phyloP scores from a whole-genome alignment of 208 protist species.

The Polymyxa betae region DNA sequence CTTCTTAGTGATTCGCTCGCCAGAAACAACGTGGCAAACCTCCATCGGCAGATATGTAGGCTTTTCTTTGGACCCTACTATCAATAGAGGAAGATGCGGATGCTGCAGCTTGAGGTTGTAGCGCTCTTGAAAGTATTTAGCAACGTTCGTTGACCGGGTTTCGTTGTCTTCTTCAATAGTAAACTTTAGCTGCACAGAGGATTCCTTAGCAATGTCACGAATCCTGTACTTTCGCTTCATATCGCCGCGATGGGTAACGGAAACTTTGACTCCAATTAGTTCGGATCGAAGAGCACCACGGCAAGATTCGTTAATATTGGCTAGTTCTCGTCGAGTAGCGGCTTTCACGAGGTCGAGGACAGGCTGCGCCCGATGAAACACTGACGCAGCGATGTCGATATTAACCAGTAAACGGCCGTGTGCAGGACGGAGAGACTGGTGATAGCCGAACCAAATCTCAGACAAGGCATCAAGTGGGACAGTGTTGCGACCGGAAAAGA shows the following conservation, averaged over 20 bases:
- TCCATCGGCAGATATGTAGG: not conserved
- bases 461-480: not conserved
- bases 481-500: not conserved
- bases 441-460: not conserved
- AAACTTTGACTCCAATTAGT: not conserved
- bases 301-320: not conserved
- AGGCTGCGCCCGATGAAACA: not conserved
- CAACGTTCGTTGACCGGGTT: not conserved
- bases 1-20: constrained; percentile 1
- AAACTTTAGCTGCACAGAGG: not conserved
- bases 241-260: not conserved
- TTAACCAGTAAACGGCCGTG: not conserved
- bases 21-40: not conserved
- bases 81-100: constrained; percentile 9
- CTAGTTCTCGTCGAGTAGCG: not conserved
- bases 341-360: not conserved
- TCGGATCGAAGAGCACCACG: not conserved
- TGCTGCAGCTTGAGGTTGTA: constrained; percentile 35
- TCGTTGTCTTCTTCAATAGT: not conserved
- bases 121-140: not conserved
- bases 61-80: not conserved
- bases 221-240: not conserved
- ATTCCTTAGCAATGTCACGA: not conserved
- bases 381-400: not conserved
- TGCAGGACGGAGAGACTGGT: not conserved